Evolutionary conservation across 2,329 filamentous ascomycete genomes (phyloP), one percentile per base, ranked within the genome.

Genomic region (Talaromyces sp.): DNA sequence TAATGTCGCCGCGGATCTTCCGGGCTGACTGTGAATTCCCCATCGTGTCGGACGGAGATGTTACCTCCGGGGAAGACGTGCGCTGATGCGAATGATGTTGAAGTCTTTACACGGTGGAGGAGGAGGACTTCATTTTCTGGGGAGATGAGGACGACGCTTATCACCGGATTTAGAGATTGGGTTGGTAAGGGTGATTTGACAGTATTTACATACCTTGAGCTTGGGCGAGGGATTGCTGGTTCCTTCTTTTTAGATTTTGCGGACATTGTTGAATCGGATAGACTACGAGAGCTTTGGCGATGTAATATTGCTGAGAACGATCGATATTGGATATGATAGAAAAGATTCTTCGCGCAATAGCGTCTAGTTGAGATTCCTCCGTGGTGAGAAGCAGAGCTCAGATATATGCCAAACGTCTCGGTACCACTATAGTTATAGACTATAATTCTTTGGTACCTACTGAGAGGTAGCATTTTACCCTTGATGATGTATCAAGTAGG

Each of bases 51-150:
- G 22, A 85, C 85, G 0, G 85, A 77, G 13, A 92, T 90, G 24
- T 97, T 83, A 6, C 95, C 95, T 39, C 95, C 95, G 0, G 95
- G 94, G 70, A 99, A 99, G 67, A 99, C 95, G 74, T 98, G 93
- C 0, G 94, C 95, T 0, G 92, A 94, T 3, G 94, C 87, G 73
- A 97, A 98, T 2, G 93, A 90, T 1, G 86, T 87, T 0, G 92
- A 95, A 1, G 90, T 92, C 68, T 89, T 85, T 2, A 96, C 92
- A 67, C 95, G 89, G 76, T 93, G 93, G 9, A 98, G 87, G 19
- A 98, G 87, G 0, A 99, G 85, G 56, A 98, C 87, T 75, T 97
- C 88, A 76, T 98, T 97, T 60, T 85, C 83, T 0, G 93, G 90
- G 0, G 95, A 97, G 57, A 99, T 82, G 14, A 98, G 84, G 39